Base-by-base conservation (phyloP, 768 basidiomycete species). In the Hypsizygus marmoreus region DNA sequence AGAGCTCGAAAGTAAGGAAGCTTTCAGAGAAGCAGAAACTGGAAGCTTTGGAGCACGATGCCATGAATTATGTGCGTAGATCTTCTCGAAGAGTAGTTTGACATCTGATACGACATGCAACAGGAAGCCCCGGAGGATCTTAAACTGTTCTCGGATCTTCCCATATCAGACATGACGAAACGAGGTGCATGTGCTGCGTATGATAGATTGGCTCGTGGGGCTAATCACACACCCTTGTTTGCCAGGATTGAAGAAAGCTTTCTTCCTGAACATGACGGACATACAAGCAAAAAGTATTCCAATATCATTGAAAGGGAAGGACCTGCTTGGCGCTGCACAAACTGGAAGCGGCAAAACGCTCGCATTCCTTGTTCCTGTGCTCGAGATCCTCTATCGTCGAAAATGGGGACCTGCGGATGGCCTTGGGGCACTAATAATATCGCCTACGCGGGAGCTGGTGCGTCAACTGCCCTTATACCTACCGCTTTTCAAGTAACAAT, bases 341-440 rank as follows among this genome's bases (percentile, higher is more conserved):
- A 99, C 97, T 33, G 97, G 97, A 36, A 91, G 88, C 26, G 97
- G 95, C 14, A 98, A 99, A 69, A 98, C 97, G 0, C 79, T 98
- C 40, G 94, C 97, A 0, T 99, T 99, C 68, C 72, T 98, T 43
- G 84, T 99, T 19, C 97, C 97, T 1, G 86, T 91, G 4, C 76
- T 98, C 4, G 97, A 98, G 65, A 72, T 97, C 43, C 72, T 99
- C 39, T 89, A 88, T 67, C 80, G 88, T 42, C 77, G 90, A 64
- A 91, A 91, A 66, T 98, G 97, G 84, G 95, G 97, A 62, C 85
- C 91, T 26, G 73, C 86, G 43, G 97, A 99, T 66, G 97, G 95
- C 74, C 63, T 73, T 63, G 95, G 95, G 6, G 95, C 94, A 1
- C 66, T 99, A 37, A 83, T 98, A 51, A 90, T 99, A 42, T 93